Base-by-base conservation (phyloP, 1,139 yeast genomes). In the Sugiyamaella pinicola region DNA sequence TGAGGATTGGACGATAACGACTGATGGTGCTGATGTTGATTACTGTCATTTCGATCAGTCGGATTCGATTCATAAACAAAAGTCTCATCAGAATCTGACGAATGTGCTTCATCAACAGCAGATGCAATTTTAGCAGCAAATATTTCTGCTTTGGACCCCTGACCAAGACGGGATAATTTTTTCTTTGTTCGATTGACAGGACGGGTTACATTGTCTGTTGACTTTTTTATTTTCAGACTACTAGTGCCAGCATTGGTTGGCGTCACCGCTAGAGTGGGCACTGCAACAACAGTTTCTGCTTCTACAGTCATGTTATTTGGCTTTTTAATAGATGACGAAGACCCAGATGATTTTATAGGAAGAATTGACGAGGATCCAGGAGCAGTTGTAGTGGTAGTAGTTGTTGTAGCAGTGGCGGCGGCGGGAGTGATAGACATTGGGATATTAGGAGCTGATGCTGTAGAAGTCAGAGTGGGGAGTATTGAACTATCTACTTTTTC, bases 41-140 rank as follows among this genome's bases (percentile, higher is more conserved):
- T 49, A 47, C 10, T 48, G 19, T 24, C 52, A 31, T n/a, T 22
- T 71, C 72, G 28, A 40, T 47, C 51, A 10, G 51, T 22, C 34
- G 62, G 62, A 45, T 75, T 71, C 5, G 81, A 80, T 63, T 90
- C 97, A 67, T 91, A 91, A 10, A 91, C 96, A 75, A 91, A 91
- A 0, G 96, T 88, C 68, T 93, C 98, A 62, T 90, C 96, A 40
- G 91, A 83, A 67, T 89, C 97, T 39, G 91, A 84, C 44, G 86
- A 81, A 55, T 87, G 90, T 22, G 82, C 89, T 62, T 89, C 96
- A 61, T 88, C 96, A 7, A 91, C 96, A 0, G 98, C 98, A 58
- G 90, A 85, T 6, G 97, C 97, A 58, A 91, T 74, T 62, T 86
- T 86, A 0, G 98, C 97, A 10, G 98, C 98, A 71, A 91, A 91